phyloP scores from a whole-genome alignment of 2,329 filamentous ascomycete species.

The Ciborinia camelliae region DNA sequence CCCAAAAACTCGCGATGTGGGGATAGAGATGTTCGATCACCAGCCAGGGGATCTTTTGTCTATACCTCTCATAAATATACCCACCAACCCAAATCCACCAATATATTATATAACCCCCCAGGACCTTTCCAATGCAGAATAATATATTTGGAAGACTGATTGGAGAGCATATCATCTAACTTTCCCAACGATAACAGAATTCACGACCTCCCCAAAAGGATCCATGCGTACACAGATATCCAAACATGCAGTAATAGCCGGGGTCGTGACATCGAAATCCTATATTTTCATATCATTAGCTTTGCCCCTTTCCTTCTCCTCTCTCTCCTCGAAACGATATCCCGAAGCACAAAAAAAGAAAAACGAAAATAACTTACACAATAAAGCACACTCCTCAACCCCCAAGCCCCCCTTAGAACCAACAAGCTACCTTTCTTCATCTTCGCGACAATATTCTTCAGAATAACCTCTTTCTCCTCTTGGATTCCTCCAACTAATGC shows the following conservation, averaged over 20 bases:
- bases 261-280: slow-evolving; percentile 42
- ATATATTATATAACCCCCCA: not conserved
- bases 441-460: slow-evolving; percentile 39
- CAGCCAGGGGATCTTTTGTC: not conserved
- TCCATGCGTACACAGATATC: slow-evolving; percentile 46
- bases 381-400: slow-evolving; percentile 47
- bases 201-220: slow-evolving; percentile 49
- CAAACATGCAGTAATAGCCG: slow-evolving; percentile 37
- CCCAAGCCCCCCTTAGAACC: slow-evolving; percentile 46
- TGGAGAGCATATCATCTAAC: slow-evolving; percentile 21
- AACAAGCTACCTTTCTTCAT: slow-evolving; percentile 45
- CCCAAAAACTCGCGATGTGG: not conserved
- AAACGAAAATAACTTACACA: slow-evolving; percentile 39
- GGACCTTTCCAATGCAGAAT: too few relatives aligned
- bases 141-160: not conserved
- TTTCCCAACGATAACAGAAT: slow-evolving; percentile 45
- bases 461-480: slow-evolving; percentile 42
- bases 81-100: not conserved
- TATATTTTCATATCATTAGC: slow-evolving; percentile 17
- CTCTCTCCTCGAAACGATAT: not conserved
- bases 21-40: not conserved
- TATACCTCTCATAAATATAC: not conserved
- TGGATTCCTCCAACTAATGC: slow-evolving; percentile 47
- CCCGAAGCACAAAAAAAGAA: not conserved
- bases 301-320: not conserved